Base-by-base conservation (phyloP, 257 asterid species). In the Fraxinus anomala region DNA sequence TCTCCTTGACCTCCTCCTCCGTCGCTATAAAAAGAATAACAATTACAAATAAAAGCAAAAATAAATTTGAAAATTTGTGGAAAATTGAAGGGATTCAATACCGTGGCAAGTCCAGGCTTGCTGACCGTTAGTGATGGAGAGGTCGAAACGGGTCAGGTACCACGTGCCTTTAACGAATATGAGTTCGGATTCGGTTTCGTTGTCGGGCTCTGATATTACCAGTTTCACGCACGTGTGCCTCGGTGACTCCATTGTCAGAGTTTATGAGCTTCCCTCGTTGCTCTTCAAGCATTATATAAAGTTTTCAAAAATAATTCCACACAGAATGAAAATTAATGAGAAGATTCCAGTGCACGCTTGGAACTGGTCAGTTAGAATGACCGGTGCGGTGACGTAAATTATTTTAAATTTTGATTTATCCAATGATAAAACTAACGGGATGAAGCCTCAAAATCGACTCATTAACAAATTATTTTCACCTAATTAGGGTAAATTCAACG, bases 171-270 rank as follows among this genome's bases (percentile, higher is more conserved):
- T 93, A 4, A 95, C 97, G 81, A 95, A 93, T 44, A 95, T 36
- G 75, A 87, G 79, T 79, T 89, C 97, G 49, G 85, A 9, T 36
- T 70, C 79, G 72, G 81, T n/a, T 5, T 31, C 80, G 40, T 68
- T 73, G 63, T 80, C 77, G 63, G 68, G 84, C 73, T 17, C n/a
- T 21, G 49, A 82, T 16, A 86, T 42, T 68, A 86, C 84, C 70
- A 95, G 90, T 70, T 95, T 95, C 88, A 93, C 77, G 86, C 99
- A 95, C 4, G 99, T 91, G 82, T 90, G 91, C 82, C 88, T 88
- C 1, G 89, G 88, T 26, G 69, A 63, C 69, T 24, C 34, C 69
- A 63, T 63, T 23, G 69, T 63, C 6, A 63, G 69, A 23, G 28
- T 59, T 59, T 21, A 59, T 8, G 30, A 24, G 36, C 69, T 26